These are phyloP conservation scores for Ophiostoma piceae DNA, from an alignment of 2,329 filamentous ascomycete species.

Conservation along the genomic window DNA sequence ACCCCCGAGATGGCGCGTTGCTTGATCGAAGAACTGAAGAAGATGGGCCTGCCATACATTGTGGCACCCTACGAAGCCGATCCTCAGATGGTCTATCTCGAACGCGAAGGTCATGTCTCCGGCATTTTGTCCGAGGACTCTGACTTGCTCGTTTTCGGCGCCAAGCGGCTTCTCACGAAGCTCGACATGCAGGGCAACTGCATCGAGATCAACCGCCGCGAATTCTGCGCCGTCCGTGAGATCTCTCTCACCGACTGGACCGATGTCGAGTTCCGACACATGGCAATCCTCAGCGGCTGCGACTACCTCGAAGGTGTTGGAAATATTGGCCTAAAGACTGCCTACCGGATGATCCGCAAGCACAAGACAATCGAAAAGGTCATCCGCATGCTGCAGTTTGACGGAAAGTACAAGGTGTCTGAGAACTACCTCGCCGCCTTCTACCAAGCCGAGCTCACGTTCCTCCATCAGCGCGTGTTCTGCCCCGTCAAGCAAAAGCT, in stretches of 20 bases:
- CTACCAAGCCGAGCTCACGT: slow-evolving; percentile 81
- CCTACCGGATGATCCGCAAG: slow-evolving; percentile 83
- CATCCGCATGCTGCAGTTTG: slow-evolving; percentile 77
- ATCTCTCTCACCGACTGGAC: slow-evolving; percentile 88
- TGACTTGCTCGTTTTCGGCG: slow-evolving; percentile 90
- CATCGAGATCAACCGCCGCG: slow-evolving; percentile 80
- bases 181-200: slow-evolving; percentile 91
- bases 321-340: slow-evolving; percentile 86
- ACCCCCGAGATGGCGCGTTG: slow-evolving; percentile 92
- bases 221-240: slow-evolving; percentile 85
- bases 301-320: slow-evolving; percentile 87
- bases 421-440: slow-evolving; percentile 76
- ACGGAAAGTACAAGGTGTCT: slow-evolving; percentile 77
- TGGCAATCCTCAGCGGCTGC: slow-evolving; percentile 95
- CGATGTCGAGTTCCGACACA: slow-evolving; percentile 82
- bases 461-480: slow-evolving; percentile 90
- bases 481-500: slow-evolving; percentile 67
- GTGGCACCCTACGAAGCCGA: slow-evolving; percentile 98
- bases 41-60: slow-evolving; percentile 72
- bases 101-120: slow-evolving; percentile 73
- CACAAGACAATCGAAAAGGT: slow-evolving; percentile 81
- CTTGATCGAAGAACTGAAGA: slow-evolving; percentile 87
- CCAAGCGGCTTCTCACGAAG: slow-evolving; percentile 85
- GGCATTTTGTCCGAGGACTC: slow-evolving; percentile 96
- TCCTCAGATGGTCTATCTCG: slow-evolving; percentile 91